Percentiles rank a stretch among this genome's conserved stretches.
These are phyloP conservation scores for Fusarium zealandicum DNA, from an alignment of 2,329 filamentous ascomycete genomes.

Conservation along the genomic window DNA sequence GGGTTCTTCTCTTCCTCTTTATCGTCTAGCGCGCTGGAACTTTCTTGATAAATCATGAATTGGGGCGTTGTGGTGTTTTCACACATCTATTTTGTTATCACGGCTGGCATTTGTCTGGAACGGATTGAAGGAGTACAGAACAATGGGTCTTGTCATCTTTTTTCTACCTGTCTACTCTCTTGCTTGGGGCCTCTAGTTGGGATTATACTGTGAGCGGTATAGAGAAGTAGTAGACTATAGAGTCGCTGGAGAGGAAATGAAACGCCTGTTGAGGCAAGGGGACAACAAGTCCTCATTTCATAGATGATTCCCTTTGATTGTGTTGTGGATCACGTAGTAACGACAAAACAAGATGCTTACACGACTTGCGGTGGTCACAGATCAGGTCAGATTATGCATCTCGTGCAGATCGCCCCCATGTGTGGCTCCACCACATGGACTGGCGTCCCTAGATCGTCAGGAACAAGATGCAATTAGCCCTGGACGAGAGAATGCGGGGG, in stretches of 20 bases:
- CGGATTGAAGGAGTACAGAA: constrained; percentile 40
- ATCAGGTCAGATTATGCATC: constrained; percentile 3
- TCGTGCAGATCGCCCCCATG: not conserved
- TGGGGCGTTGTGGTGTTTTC: constrained; percentile 42
- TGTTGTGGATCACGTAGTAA: no score
- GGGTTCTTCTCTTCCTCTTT: constrained; percentile 13
- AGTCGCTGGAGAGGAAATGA: constrained; percentile 8
- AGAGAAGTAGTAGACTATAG: constrained; percentile 22
- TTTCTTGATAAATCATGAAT: constrained; percentile 38
- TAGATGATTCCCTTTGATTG: no score
- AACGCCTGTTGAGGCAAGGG: not conserved
- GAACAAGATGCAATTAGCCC: constrained; percentile 28
- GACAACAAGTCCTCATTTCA: no score
- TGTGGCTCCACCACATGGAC: constrained; percentile 12
- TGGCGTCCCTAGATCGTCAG: constrained; percentile 23
- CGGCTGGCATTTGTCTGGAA: constrained; percentile 25
- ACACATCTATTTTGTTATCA: constrained; percentile 12
- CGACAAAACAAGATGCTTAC: no score
- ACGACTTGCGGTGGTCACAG: no score
- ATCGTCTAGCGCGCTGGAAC: constrained; percentile 33
- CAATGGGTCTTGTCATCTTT: constrained; percentile 20
- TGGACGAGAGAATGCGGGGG: constrained; percentile 18
- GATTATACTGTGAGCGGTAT: constrained; percentile 25
- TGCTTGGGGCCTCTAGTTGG: not conserved
- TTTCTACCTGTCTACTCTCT: constrained; percentile 12